Evolutionary conservation across 2,329 filamentous ascomycete species (phyloP), one percentile per base, ranked within the genome.

Genomic region (Colletotrichum sansevieriae): DNA sequence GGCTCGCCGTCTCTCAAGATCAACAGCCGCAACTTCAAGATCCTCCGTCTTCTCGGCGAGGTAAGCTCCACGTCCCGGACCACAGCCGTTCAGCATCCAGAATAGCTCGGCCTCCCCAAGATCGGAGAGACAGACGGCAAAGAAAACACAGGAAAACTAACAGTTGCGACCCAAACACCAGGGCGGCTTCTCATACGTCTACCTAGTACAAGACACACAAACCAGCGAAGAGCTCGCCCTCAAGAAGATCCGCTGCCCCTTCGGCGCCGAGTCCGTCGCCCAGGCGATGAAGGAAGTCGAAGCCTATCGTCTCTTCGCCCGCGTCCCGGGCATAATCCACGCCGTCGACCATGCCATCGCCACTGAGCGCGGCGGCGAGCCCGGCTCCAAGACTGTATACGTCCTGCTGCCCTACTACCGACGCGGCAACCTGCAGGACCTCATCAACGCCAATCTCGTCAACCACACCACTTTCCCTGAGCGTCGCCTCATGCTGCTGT

Each of bases 141-240:
- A 15, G 13, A 39, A 15, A 39, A 39, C 4, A 15, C 37, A 15
- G 37, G 13, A 39, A 15, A 15, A 39, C 37, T 39, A 39, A 39
- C 37, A 15, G 9, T 29, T 15, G 10, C 37, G 37, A n/a, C 33
- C 18, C 35, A 18, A 29, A 29, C 1, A 29, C 29, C 65, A 95
- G 92, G 96, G 96, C 78, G 96, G 96, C 76, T 99, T 99, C 85
- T 97, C 94, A 72, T 99, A 98, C 81, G 96, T 99, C 74, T 99
- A 99, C 83, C 92, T 99, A 68, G 96, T 99, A 69, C 93, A 98
- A 85, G 95, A 98, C 80, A 95, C 92, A 55, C 85, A 89, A 63
- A 92, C 90, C 60, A 92, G 93, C 68, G 90, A 95, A 75, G 88
- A 97, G 54, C 95, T 97, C 80, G 96, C 96, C 18, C 90, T 98